phyloP scores from a whole-genome alignment of 495 filamentous ascomycete species.

The Extremus antarcticus region DNA sequence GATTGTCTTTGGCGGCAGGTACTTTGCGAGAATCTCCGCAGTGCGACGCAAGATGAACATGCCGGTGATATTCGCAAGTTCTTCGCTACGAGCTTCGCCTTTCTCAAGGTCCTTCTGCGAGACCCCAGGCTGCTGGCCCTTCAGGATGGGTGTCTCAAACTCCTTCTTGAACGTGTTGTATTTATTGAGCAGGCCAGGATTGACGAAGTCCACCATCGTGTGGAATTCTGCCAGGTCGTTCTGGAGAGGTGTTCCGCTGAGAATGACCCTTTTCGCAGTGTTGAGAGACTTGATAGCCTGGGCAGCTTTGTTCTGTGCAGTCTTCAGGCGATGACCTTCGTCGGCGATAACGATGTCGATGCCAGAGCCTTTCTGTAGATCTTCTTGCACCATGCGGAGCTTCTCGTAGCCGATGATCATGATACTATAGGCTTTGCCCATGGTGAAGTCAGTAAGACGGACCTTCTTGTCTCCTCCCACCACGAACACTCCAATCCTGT shows the following conservation, averaged over 20 bases:
- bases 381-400: slow-evolving; percentile 55
- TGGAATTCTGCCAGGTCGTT: slow-evolving; percentile 75
- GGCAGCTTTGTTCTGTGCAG: slow-evolving; percentile 69
- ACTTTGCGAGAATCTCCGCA: slow-evolving; percentile 61
- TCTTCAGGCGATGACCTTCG: slow-evolving; percentile 74
- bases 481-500: slow-evolving; percentile 66
- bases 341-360: slow-evolving; percentile 75
- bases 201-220: slow-evolving; percentile 69
- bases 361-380: slow-evolving; percentile 50
- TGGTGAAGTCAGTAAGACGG: slow-evolving; percentile 56
- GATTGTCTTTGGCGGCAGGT: slow-evolving; percentile 67
- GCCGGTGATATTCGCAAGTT: slow-evolving; percentile 55
- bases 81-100: slow-evolving; percentile 57
- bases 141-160: slow-evolving; percentile 64
- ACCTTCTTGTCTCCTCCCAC: slow-evolving; percentile 51
- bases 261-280: slow-evolving; percentile 54
- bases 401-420: slow-evolving; percentile 84
- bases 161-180: slow-evolving; percentile 60
- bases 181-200: slow-evolving; percentile 59
- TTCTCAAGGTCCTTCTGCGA: slow-evolving; percentile 57
- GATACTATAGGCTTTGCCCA: slow-evolving; percentile 60
- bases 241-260: slow-evolving; percentile 71
- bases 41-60: slow-evolving; percentile 69
- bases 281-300: slow-evolving; percentile 63
- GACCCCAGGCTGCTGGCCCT: slow-evolving; percentile 61